Percentiles rank a stretch among this genome's conserved stretches.
phyloP scores from a whole-genome alignment of 768 basidiomycete species.

The Russula dissimulans region DNA sequence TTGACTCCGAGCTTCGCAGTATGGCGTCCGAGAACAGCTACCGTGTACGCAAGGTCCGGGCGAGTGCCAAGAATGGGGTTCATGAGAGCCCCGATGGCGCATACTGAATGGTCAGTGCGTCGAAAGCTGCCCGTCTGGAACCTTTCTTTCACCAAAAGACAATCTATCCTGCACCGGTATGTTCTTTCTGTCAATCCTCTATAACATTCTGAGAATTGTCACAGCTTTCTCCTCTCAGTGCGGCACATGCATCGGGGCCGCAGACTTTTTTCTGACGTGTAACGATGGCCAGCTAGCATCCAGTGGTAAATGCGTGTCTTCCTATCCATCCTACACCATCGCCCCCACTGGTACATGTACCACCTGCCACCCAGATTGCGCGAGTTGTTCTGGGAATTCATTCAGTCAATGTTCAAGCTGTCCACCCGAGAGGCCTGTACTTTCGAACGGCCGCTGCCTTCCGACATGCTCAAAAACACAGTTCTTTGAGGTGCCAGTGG shows the following conservation, averaged over 20 bases:
- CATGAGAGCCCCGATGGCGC: too few species aligned
- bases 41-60: too few species aligned
- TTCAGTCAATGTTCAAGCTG: conserved; percentile 78
- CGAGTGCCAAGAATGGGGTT: too few species aligned
- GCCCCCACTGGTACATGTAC: conserved; percentile 54
- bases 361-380: conserved; percentile 80
- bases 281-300: conserved; percentile 57
- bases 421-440: conserved; percentile 56
- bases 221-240: conserved; percentile 68
- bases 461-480: conserved; percentile 65
- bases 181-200: conserved; percentile 22
- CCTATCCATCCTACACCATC: conserved; percentile 52
- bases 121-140: conserved; percentile 59
- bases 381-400: conserved; percentile 66
- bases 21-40: too few species aligned
- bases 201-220: conserved; percentile 8
- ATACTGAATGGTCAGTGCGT: conserved; percentile 64
- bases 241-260: conserved; percentile 54
- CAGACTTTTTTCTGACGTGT: conserved; percentile 71
- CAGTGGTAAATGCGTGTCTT: conserved; percentile 61
- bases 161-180: conserved; percentile 66
- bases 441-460: conserved; percentile 67
- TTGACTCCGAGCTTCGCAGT: too few species aligned
- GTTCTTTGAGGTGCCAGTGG: conserved; percentile 60
- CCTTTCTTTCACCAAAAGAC: conserved; percentile 61